These are phyloP conservation scores for Austroboletus niveus DNA, from an alignment of 1,284 basidiomycete genomes.

Conservation along the genomic window DNA sequence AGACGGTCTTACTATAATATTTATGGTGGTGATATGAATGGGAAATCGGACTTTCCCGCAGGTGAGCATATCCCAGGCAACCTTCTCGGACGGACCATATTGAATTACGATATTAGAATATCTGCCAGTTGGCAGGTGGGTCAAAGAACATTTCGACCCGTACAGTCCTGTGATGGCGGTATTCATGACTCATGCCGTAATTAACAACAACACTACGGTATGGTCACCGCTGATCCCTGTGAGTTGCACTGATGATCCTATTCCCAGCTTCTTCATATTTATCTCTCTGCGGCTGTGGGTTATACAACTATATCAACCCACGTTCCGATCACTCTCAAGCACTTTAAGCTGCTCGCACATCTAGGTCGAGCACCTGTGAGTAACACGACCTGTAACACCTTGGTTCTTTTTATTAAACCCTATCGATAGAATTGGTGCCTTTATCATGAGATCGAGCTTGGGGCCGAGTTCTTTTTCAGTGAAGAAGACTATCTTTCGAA, in stretches of 20 bases:
- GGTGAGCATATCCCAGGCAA: constrained; percentile 36
- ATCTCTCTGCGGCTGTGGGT: constrained; percentile 33
- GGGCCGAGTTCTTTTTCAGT: constrained; percentile 62
- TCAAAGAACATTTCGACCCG: constrained; percentile 51
- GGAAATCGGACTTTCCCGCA: constrained; percentile 51
- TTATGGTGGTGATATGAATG: constrained; percentile 39
- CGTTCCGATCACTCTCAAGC: constrained; percentile 71
- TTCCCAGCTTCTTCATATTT: constrained; percentile 47
- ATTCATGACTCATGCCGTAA: constrained; percentile 67
- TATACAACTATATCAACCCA: constrained; percentile 30
- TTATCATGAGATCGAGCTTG: constrained; percentile 57
- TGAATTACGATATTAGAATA: constrained; percentile 42
- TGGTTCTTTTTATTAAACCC: constrained; percentile 4
- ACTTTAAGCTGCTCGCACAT: constrained; percentile 67
- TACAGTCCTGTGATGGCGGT: constrained; percentile 58
- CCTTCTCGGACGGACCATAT: background rate
- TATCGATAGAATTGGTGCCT: constrained; percentile 45
- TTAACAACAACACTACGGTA: constrained; percentile 59
- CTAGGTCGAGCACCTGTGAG: constrained; percentile 59
- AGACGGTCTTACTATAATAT: constrained; percentile 49
- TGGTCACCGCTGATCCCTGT: constrained; percentile 18
- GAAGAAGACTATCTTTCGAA: constrained; percentile 57
- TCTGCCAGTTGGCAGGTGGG: constrained; percentile 56
- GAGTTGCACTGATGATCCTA: constrained; percentile 1
- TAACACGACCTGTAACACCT: constrained; percentile 1